Conservation (phyloP, 1,284 basidiomycete genomes). For the Schizopora paradoxa region DNA sequence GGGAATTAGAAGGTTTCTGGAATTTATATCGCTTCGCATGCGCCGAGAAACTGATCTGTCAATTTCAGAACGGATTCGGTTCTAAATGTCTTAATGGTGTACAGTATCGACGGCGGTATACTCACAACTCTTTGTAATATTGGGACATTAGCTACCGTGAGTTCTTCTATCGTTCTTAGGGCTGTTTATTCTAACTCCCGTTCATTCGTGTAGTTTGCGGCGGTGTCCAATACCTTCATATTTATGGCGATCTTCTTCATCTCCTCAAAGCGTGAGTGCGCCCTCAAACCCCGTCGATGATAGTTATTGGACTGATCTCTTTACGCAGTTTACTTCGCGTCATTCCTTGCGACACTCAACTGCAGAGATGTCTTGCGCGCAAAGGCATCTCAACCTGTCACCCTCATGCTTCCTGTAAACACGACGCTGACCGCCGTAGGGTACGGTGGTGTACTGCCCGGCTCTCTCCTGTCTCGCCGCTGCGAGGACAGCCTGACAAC, state of each 20-base stretch:
- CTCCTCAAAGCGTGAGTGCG: background rate
- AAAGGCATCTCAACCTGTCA: background rate
- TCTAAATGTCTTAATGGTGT: background rate
- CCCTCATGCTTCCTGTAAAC: background rate
- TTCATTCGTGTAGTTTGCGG: background rate
- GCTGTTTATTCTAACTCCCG: background rate
- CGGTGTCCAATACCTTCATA: background rate
- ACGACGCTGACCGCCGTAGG: background rate
- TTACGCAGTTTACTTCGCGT: background rate
- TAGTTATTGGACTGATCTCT: background rate
- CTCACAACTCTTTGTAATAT: background rate
- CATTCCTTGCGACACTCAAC: conserved; percentile 2
- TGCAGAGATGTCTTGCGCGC: background rate
- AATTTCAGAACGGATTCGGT: background rate
- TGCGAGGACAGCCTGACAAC: no score
- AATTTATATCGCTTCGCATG: background rate
- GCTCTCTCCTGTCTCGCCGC: no score
- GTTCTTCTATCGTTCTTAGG: no score
- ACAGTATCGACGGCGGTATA: background rate
- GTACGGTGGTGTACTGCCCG: no score
- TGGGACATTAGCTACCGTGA: background rate
- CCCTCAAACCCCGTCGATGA: background rate
- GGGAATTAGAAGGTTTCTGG: background rate
- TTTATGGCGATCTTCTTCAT: conserved; percentile 1
- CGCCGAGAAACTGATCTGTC: background rate